Percentiles rank a stretch among this genome's conserved stretches.
Conservation (phyloP, 2,329 filamentous ascomycete genomes). For the Neofusicoccum sp. region DNA sequence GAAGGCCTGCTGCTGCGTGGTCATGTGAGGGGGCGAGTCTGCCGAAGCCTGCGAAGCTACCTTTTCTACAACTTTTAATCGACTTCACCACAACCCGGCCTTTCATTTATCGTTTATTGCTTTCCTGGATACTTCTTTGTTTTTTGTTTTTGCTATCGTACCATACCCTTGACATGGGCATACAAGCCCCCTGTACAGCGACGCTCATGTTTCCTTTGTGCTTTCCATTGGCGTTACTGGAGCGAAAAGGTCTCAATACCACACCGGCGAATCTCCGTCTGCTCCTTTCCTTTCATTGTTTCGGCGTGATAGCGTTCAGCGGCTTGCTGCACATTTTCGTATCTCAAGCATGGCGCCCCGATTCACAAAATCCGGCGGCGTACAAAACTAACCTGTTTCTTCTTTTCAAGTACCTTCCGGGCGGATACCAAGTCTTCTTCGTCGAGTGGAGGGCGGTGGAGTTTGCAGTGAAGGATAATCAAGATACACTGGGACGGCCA, state of each 20-base stretch:
- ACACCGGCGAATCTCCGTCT: slow-evolving; percentile 7
- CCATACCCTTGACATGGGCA: slow-evolving; percentile 21
- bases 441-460: slow-evolving; percentile 1
- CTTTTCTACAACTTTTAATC: slow-evolving; percentile 3
- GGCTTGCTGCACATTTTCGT: slow-evolving; percentile 2
- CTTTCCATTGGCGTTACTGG: slow-evolving; percentile 10
- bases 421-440: not conserved
- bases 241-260: slow-evolving; percentile 17
- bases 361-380: not conserved
- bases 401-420: not conserved
- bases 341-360: slow-evolving; percentile 15
- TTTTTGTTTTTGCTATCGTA: slow-evolving; percentile 16
- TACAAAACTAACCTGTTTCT: not conserved
- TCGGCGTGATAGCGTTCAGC: slow-evolving; percentile 19
- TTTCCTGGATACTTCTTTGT: not conserved
- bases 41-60: not conserved
- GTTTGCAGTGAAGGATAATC: not conserved
- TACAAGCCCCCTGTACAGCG: slow-evolving; percentile 18
- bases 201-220: slow-evolving; percentile 22
- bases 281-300: not conserved
- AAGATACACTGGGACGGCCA: slow-evolving; percentile 15
- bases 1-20: slow-evolving; percentile 70
- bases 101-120: slow-evolving; percentile 10
- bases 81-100: not conserved
- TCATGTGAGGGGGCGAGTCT: slow-evolving; percentile 62